phyloP scores from a whole-genome alignment of 306 rosid species.

The Quercus suber region DNA sequence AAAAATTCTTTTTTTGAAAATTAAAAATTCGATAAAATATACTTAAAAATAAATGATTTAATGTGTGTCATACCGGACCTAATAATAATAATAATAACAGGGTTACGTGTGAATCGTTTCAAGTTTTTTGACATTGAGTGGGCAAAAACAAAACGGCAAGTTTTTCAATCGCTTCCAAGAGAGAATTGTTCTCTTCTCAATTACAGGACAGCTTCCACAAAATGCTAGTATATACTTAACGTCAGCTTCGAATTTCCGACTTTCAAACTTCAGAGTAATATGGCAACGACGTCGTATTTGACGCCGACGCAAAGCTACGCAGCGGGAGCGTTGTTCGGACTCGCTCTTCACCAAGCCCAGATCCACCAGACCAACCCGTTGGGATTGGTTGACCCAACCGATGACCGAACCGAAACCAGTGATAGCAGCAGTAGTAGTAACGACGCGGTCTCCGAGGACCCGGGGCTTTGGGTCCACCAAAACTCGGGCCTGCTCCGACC shows the following conservation, averaged over 20 bases:
- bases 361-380: slow-evolving; percentile 42
- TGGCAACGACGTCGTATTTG: slow-evolving; percentile 34
- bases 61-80: no score
- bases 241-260: background rate
- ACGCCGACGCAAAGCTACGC: slow-evolving; percentile 52
- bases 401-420: slow-evolving; percentile 26
- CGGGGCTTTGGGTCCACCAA: slow-evolving; percentile 48
- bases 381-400: slow-evolving; percentile 18
- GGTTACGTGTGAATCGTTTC: no score
- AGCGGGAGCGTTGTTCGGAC: slow-evolving; percentile 45
- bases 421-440: slow-evolving; percentile 36
- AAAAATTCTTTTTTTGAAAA: no score
- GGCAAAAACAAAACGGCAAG: background rate
- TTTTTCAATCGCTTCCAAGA: background rate
- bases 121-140: no score
- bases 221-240: no score
- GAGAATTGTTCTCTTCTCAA: no score
- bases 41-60: no score
- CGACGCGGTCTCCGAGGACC: slow-evolving; percentile 48
- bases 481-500: slow-evolving; percentile 46
- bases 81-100: no score
- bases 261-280: background rate
- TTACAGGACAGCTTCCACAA: no score
- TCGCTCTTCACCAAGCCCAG: slow-evolving; percentile 53
- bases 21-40: no score